Evolutionary conservation across 2,329 filamentous ascomycete species (phyloP).

Genomic region (Diaporthe ilicicola): DNA sequence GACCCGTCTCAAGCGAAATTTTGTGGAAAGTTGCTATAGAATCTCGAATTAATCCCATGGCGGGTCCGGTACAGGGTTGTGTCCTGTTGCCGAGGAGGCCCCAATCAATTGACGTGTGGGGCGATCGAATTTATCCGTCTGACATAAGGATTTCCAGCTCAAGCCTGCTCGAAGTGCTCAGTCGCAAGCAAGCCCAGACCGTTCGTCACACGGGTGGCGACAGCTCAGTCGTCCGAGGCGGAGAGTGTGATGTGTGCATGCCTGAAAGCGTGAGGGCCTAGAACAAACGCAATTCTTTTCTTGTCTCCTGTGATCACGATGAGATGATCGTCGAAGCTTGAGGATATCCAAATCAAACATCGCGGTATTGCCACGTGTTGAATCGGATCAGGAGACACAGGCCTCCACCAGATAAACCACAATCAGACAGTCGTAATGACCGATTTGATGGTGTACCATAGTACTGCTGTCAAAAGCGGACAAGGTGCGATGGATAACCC

Average conservation of each 20-base stretch:
- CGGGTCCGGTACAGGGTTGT: slow-evolving; percentile 11
- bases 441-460: background rate
- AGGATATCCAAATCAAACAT: background rate
- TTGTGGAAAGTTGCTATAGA: background rate
- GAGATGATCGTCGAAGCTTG: background rate
- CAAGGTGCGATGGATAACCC: background rate
- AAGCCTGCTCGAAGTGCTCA: background rate
- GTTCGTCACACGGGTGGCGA: slow-evolving; percentile 16
- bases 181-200: slow-evolving; percentile 4
- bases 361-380: slow-evolving; percentile 17
- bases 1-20: slow-evolving; percentile 15
- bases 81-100: slow-evolving; percentile 4
- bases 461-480: background rate
- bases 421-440: background rate
- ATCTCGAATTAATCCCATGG: slow-evolving; percentile 4
- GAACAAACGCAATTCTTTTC: background rate
- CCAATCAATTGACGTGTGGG: slow-evolving; percentile 17
- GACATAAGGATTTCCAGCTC: slow-evolving; percentile 2
- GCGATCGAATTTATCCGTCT: slow-evolving; percentile 15
- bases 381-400: background rate
- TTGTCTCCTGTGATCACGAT: background rate
- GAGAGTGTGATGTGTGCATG: slow-evolving; percentile 1
- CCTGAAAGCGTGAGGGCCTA: background rate
- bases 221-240: background rate
- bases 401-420: slow-evolving; percentile 4